Base-by-base conservation (phyloP, 1,139 yeast species). In the Yamadazyma sp. region DNA sequence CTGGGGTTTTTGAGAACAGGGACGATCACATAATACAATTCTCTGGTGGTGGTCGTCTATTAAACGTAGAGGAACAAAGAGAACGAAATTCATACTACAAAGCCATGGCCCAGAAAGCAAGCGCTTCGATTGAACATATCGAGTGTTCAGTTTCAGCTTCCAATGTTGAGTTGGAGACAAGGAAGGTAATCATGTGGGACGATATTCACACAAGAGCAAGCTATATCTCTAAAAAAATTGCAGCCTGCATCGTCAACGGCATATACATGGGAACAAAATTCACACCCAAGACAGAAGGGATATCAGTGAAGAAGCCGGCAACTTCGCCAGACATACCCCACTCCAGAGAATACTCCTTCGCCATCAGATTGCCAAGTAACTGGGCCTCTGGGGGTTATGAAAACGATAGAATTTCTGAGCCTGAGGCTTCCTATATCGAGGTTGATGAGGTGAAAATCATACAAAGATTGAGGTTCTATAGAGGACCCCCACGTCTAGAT, bases 301-400 rank as follows among this genome's bases (percentile, higher is more conserved):
- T 29, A 11, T 23, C 31, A 29, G 15, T 12, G 12, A 29, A 29
- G 12, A 29, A 21, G 16, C 11, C 9, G 13, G 26, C 22, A 2
- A 25, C 9, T 18, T 14, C 18, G 6, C 25, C 22, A 3, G 18
- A 12, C 3, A 13, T 26, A 3, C 25, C 30, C 8, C 17, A 9
- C n/a, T 7, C 3, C 6, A 5, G n/a, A 11, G 15, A 12, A 9
- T 26, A 26, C 13, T 17, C 26, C 3, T 33, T 33, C 13, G 18
- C 17, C 12, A 33, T 33, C 13, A 14, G n/a, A 3, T 15, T 33
- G 9, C 35, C 35, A 10, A 26, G 26, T 20, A 33, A 33, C 13
- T 18, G 25, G 31, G 30, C 35, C 2, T 12, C 20, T 6, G 35
- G 35, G 4, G 29, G 18, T 12, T 26, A 12, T 18, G 31, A 20